phyloP scores from a whole-genome alignment of 108 stramenopile genomes.

The Cyclotella distinguenda region DNA sequence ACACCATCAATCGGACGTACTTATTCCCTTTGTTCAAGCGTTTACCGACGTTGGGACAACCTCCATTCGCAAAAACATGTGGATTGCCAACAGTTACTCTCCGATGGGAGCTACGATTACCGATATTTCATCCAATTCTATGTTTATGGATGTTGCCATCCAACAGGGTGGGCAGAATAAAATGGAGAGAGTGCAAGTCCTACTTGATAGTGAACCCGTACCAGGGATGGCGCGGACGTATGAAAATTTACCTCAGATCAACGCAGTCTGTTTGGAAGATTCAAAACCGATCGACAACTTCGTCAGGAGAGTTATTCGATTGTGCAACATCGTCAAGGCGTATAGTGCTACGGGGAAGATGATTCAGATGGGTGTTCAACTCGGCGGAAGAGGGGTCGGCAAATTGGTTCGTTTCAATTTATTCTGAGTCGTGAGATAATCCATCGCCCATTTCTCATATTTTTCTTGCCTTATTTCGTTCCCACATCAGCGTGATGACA shows the following conservation, averaged over 20 bases:
- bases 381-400: conserved; percentile 62
- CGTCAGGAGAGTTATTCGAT: conserved; percentile 65
- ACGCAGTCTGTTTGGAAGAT: conserved; percentile 42
- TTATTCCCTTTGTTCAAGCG: conserved; percentile 57
- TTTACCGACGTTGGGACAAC: conserved; percentile 67
- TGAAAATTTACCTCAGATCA: conserved; percentile 29
- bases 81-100: conserved; percentile 65
- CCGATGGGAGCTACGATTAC: conserved; percentile 57
- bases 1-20: conserved; percentile 61
- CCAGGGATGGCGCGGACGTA: conserved; percentile 27
- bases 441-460: not conserved
- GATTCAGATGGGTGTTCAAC: conserved; percentile 78
- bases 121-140: conserved; percentile 36
- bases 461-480: no score
- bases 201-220: conserved; percentile 47
- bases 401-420: conserved; percentile 21
- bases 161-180: conserved; percentile 33
- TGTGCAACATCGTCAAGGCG: conserved; percentile 69
- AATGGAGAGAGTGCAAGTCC: conserved; percentile 28
- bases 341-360: conserved; percentile 74
- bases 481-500: conserved; percentile 58
- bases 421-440: not conserved
- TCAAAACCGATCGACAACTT: conserved; percentile 64
- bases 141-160: conserved; percentile 32
- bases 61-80: conserved; percentile 64